Conservation (phyloP, 441 rosid species). For the Adansonia madagascariensis region DNA sequence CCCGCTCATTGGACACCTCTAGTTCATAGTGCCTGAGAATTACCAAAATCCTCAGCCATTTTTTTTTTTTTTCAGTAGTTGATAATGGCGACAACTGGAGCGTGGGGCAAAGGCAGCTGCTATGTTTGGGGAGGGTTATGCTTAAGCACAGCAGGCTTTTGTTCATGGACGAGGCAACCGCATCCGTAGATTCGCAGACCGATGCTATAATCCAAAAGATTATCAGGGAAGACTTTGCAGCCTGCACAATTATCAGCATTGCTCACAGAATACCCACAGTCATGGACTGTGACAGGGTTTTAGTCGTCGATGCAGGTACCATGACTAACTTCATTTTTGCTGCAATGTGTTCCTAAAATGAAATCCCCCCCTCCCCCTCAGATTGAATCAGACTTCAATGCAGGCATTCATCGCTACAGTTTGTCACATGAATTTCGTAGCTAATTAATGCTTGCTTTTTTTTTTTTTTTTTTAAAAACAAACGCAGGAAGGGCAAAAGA, state of each 20-base stretch:
- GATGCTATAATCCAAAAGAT: conserved; percentile 87
- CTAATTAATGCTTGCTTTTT: background rate
- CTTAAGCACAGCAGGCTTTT: conserved; percentile 73
- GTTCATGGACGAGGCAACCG: conserved; percentile 93
- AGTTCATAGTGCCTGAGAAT: conserved; percentile 3
- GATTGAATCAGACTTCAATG: background rate
- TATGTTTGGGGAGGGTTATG: conserved; percentile 87
- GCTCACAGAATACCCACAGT: conserved; percentile 97
- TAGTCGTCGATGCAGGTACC: conserved; percentile 81
- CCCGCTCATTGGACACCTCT: too few species aligned
- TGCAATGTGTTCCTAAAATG: background rate
- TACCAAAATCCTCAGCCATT: background rate
- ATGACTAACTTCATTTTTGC: background rate
- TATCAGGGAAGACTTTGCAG: conserved; percentile 75
- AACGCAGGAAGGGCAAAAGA: conserved; percentile 71
- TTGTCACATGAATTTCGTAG: background rate
- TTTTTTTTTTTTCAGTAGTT: conserved; percentile 48
- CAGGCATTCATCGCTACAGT: background rate
- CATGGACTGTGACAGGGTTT: conserved; percentile 90
- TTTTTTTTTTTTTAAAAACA: background rate
- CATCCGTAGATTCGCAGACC: conserved; percentile 91
- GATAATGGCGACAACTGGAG: conserved; percentile 98
- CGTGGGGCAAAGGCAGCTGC: conserved; percentile 92
- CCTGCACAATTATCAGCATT: conserved; percentile 87
- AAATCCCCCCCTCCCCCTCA: background rate